phyloP scores from a whole-genome alignment of 495 filamentous ascomycete species.

The Achaetomiella virescens region DNA sequence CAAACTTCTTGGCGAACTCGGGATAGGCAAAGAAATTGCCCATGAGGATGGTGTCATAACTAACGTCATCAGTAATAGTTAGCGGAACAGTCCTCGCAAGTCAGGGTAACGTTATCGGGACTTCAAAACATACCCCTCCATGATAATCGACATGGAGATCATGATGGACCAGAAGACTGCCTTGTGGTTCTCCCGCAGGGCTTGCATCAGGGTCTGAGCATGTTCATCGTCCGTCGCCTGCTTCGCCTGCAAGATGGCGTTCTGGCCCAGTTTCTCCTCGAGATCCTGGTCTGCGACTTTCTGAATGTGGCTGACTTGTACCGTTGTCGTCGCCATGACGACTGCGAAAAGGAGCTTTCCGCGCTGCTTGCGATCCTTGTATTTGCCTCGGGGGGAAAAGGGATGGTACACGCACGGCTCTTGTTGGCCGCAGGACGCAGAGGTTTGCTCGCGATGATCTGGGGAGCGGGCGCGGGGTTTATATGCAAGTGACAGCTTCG shows the following conservation, averaged over 20 bases:
- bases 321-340: background rate
- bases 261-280: background rate
- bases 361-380: background rate
- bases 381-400: too few species aligned
- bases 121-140: background rate
- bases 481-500: background rate
- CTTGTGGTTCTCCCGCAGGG: conserved; percentile 2
- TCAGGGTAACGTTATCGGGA: background rate
- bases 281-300: conserved; percentile 1
- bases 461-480: background rate
- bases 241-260: conserved; percentile 1
- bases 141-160: too few species aligned
- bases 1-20: too few species aligned
- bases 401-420: too few species aligned
- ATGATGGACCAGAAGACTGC: background rate
- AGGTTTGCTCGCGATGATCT: background rate
- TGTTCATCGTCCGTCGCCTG: conserved; percentile 1
- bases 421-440: background rate
- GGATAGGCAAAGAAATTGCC: too few species aligned
- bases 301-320: background rate
- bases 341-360: background rate
- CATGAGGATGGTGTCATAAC: too few species aligned
- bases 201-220: background rate
- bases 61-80: too few species aligned
- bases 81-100: background rate